Base-by-base conservation (phyloP, 1,139 yeast species). In the Protomyces lactucae-debilis region DNA sequence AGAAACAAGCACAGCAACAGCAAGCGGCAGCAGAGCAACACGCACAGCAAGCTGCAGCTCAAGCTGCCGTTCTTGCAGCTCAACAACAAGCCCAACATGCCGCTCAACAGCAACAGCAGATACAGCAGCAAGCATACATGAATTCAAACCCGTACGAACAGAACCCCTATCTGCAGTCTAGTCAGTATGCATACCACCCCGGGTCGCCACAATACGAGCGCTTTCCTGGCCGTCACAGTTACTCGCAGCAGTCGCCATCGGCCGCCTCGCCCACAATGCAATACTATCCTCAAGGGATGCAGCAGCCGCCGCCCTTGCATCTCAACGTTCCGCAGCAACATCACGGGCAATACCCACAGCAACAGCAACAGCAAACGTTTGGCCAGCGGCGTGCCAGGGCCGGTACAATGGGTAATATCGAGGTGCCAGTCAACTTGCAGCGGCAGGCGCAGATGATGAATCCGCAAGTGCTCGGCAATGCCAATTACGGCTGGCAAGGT, bases 381-480 rank as follows among this genome's bases (percentile, higher is more conserved):
- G 36, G 32, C 16, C 63, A 59, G 40, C 52, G 63, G 16, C 56
- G 63, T 12, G 63, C 63, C 14, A 23, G 63, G 23, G 63, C 63
- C 4, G 63, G 63, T 35, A 59, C 63, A 3, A 59, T 59, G 63
- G 63, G 63, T 18, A 53, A 59, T 23, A 59, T 59, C 16, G 63
- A 59, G 25, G 40, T 52, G 35, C 63, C 63, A 23, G 37, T 59
- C 43, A 59, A 52, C 23, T 51, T 59, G 6, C 63, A 59, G 36
- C 52, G 63, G 14, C 63, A 59, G 16, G 55, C 53, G 3, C 63
- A 59, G 25, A 40, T 52, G 52, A 23, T 59, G 16, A 59, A 59
- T 32, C 63, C 63, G 16, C 45, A 55, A 25, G 40, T 59, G 12
- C 56, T 51, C 6, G 37, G 43, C 21, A 40, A 51, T 32, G 57